These are phyloP conservation scores for Trametopsis cervina DNA, from an alignment of 768 basidiomycete species.

Conservation along the genomic window DNA sequence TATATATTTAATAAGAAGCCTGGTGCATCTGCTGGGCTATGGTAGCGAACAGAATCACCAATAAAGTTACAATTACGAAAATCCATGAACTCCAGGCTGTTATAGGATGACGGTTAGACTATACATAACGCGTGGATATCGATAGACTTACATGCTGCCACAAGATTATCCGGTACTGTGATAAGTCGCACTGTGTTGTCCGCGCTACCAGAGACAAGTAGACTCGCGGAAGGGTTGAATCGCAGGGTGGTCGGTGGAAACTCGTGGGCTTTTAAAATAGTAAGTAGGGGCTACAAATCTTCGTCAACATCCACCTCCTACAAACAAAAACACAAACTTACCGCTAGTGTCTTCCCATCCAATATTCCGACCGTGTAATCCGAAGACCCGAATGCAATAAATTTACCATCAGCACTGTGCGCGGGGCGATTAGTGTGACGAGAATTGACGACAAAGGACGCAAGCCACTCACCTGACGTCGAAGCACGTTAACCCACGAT, in stretches of 20 bases:
- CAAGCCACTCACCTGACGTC: constrained; percentile 81
- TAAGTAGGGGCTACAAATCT: constrained; percentile 62
- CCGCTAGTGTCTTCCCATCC: constrained; percentile 71
- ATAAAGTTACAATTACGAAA: constrained; percentile 21
- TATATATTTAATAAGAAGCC: constrained; percentile 1
- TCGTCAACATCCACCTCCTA: neutral
- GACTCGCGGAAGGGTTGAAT: constrained; percentile 77
- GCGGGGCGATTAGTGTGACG: no score
- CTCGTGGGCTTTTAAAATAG: constrained; percentile 90
- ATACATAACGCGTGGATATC: neutral
- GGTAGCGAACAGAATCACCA: constrained; percentile 27
- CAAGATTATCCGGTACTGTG: constrained; percentile 53
- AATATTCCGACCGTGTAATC: constrained; percentile 81
- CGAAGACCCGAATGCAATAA: constrained; percentile 82
- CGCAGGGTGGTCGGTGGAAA: constrained; percentile 86
- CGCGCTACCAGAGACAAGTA: constrained; percentile 85
- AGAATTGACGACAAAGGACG: no score
- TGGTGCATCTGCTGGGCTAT: constrained; percentile 21
- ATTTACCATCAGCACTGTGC: constrained; percentile 72
- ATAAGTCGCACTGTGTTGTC: constrained; percentile 84
- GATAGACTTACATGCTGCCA: constrained; percentile 42
- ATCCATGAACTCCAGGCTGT: constrained; percentile 26
- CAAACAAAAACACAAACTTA: constrained; percentile 31
- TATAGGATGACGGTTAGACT: neutral
- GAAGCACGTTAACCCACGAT: constrained; percentile 80